These are phyloP conservation scores for Zygosaccharomyces bailii DNA, from an alignment of 805 yeast species.

Conservation along the genomic window DNA sequence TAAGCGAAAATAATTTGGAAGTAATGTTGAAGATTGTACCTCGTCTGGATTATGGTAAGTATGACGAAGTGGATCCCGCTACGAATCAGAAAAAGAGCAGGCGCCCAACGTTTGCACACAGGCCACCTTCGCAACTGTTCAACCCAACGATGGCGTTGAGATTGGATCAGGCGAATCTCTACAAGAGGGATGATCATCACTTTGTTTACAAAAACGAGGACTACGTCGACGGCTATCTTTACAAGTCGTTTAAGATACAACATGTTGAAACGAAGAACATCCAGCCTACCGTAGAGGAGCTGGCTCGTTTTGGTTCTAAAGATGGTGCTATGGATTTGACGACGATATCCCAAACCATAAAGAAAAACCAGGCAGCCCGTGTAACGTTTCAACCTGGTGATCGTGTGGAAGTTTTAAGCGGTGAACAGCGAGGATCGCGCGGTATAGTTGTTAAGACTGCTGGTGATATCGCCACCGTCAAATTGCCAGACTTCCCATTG, in stretches of 20 bases:
- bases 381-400: slow-evolving; percentile 87
- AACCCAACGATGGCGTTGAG: slow-evolving; percentile 85
- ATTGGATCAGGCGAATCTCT: slow-evolving; percentile 70
- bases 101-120: slow-evolving; percentile 54
- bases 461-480: slow-evolving; percentile 56
- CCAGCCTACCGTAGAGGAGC: slow-evolving; percentile 83
- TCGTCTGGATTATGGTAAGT: slow-evolving; percentile 84
- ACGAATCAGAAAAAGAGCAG: slow-evolving; percentile 48
- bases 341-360: slow-evolving; percentile 81
- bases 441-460: slow-evolving; percentile 72
- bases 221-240: slow-evolving; percentile 82
- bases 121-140: slow-evolving; percentile 85
- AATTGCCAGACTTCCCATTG: slow-evolving; percentile 46
- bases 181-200: slow-evolving; percentile 60
- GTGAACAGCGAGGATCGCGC: slow-evolving; percentile 87
- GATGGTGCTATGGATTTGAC: slow-evolving; percentile 88
- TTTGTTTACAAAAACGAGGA: slow-evolving; percentile 83
- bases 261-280: slow-evolving; percentile 77
- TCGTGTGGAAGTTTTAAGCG: slow-evolving; percentile 83
- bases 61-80: slow-evolving; percentile 50
- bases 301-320: slow-evolving; percentile 72
- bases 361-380: slow-evolving; percentile 53
- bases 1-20: slow-evolving; percentile 92
- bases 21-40: slow-evolving; percentile 93
- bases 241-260: slow-evolving; percentile 80